Percentiles rank a stretch among this genome's conserved stretches.
phyloP scores from a whole-genome alignment of 106 monocot genomes.

The Platanthera zijinensis region DNA sequence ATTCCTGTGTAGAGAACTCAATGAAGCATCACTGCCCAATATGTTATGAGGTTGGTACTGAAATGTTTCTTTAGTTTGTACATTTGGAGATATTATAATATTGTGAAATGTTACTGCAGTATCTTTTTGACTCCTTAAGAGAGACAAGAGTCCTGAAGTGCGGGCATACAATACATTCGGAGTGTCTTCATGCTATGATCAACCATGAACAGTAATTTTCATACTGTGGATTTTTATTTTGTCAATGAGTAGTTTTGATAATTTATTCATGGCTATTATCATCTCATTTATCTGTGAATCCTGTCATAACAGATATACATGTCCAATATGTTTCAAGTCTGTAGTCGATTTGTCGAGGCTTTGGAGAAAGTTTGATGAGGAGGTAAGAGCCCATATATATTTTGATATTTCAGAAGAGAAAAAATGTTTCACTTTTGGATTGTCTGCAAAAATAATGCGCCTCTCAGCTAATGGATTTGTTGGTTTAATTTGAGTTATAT shows the following conservation, averaged over 20 bases:
- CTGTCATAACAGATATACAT: slow-evolving; percentile 26
- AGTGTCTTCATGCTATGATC: slow-evolving; percentile 54
- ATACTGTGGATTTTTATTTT: slow-evolving; percentile 6
- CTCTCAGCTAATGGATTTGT: not conserved
- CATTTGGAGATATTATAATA: slow-evolving; percentile 1
- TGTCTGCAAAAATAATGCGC: not conserved
- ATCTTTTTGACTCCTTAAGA: slow-evolving; percentile 80
- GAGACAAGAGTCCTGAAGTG: slow-evolving; percentile 59
- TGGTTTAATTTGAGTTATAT: not conserved
- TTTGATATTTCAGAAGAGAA: slow-evolving; percentile 5
- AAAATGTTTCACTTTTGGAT: not conserved
- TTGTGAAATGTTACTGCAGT: slow-evolving; percentile 34
- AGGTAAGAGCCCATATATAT: slow-evolving; percentile 22
- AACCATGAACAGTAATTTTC: slow-evolving; percentile 41
- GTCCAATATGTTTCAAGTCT: slow-evolving; percentile 59
- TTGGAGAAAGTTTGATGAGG: slow-evolving; percentile 41
- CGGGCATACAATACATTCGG: slow-evolving; percentile 67
- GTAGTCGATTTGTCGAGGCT: slow-evolving; percentile 26
- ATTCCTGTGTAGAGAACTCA: slow-evolving; percentile 87
- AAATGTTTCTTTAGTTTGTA: slow-evolving; percentile 3
- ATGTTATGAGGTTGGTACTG: slow-evolving; percentile 63
- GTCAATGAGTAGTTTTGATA: not conserved
- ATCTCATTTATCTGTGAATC: slow-evolving; percentile 5
- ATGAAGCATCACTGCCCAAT: slow-evolving; percentile 85
- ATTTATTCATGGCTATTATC: not conserved